Conservation (phyloP, 306 rosid genomes). For the Acacia confusa region DNA sequence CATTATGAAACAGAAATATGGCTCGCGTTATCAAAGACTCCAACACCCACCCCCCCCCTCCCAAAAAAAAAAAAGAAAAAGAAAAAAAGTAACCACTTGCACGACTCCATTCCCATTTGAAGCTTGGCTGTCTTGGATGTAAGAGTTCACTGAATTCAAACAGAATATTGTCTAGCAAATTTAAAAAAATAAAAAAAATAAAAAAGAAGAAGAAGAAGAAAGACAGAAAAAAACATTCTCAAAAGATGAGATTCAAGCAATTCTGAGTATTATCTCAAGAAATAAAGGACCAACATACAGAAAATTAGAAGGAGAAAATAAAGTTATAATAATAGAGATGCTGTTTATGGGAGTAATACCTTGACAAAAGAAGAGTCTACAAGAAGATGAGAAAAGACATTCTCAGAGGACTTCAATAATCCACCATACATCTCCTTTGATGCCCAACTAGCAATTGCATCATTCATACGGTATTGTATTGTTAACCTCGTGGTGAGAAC, state of each 20-base stretch:
- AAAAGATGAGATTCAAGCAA: background rate
- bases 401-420: conserved; percentile 57
- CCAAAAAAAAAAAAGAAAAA: no score
- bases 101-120: background rate
- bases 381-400: conserved; percentile 75
- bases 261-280: conserved; percentile 5
- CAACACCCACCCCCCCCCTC: background rate
- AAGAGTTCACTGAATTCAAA: background rate
- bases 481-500: conserved; percentile 62
- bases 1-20: background rate
- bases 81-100: background rate
- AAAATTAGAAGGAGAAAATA: background rate
- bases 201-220: no score
- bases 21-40: background rate
- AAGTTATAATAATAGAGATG: background rate
- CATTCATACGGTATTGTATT: conserved; percentile 74
- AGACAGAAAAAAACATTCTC: no score
- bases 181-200: background rate
- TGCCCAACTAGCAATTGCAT: conserved; percentile 87
- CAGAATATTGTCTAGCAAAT: background rate
- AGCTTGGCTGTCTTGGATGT: background rate
- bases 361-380: conserved; percentile 77
- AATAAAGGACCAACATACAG: background rate
- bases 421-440: conserved; percentile 91
- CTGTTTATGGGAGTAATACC: conserved; percentile 45